These are phyloP conservation scores for Leptographium lundbergii DNA, from an alignment of 2,329 filamentous ascomycete genomes.

Conservation along the genomic window DNA sequence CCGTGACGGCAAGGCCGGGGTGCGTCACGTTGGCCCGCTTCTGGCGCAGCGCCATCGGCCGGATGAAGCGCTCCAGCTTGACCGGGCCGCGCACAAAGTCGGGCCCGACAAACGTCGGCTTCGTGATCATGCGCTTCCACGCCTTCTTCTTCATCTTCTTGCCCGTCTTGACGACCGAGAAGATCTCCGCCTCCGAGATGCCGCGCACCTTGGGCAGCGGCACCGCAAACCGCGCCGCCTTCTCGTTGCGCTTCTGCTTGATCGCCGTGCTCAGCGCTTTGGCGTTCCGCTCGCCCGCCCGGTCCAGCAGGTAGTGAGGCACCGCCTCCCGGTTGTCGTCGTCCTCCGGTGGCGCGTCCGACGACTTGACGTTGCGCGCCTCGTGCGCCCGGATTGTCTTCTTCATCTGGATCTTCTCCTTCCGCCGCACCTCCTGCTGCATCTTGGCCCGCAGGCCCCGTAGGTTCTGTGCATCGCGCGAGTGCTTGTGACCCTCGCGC, in stretches of 20 bases:
- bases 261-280: slow-evolving; percentile 60
- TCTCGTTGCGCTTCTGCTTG: slow-evolving; percentile 90
- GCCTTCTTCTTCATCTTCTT: slow-evolving; percentile 52
- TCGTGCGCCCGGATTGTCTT: slow-evolving; percentile 92
- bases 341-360: slow-evolving; percentile 43
- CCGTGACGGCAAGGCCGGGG: slow-evolving; percentile 38
- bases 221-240: slow-evolving; percentile 85
- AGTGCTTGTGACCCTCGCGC: slow-evolving; percentile 78
- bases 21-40: slow-evolving; percentile 60
- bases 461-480: slow-evolving; percentile 84
- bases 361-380: slow-evolving; percentile 86
- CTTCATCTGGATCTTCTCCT: slow-evolving; percentile 97
- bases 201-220: slow-evolving; percentile 89
- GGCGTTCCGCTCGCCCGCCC: slow-evolving; percentile 34
- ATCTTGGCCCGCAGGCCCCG: slow-evolving; percentile 86
- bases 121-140: slow-evolving; percentile 56
- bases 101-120: slow-evolving; percentile 79
- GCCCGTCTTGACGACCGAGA: slow-evolving; percentile 76
- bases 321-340: slow-evolving; percentile 72
- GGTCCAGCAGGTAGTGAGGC: slow-evolving; percentile 87
- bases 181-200: slow-evolving; percentile 86
- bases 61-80: slow-evolving; percentile 52
- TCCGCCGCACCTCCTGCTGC: slow-evolving; percentile 82
- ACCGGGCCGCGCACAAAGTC: slow-evolving; percentile 85
- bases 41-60: slow-evolving; percentile 43